Percentiles rank a stretch among this genome's conserved stretches.
These are phyloP conservation scores for Scheffersomyces stipitis DNA, from an alignment of 805 yeast species.

Conservation along the genomic window DNA sequence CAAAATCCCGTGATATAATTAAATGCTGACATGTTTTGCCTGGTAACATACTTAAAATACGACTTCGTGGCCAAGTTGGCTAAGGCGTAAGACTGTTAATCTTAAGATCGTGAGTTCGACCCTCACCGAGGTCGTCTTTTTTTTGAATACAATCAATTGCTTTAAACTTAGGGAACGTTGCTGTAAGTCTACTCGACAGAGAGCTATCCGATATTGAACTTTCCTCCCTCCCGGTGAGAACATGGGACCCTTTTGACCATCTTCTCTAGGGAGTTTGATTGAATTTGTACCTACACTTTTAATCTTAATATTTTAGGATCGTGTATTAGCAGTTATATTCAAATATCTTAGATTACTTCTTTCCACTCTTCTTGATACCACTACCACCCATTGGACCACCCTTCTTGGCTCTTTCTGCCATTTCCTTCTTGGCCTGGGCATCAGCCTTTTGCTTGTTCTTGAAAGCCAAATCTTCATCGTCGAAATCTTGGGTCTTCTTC, in stretches of 20 bases:
- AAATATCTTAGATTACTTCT: conserved; percentile 13
- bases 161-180: too few relatives aligned
- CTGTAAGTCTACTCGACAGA: too few relatives aligned
- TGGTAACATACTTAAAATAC: too few relatives aligned
- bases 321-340: too few relatives aligned
- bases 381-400: conserved; percentile 94
- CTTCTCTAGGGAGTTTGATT: too few relatives aligned
- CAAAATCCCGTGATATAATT: too few relatives aligned
- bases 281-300: too few relatives aligned
- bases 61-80: neutral
- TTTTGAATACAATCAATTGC: neutral
- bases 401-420: conserved; percentile 81
- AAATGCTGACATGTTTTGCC: too few relatives aligned
- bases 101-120: neutral
- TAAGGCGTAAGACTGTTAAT: neutral
- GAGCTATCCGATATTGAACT: too few relatives aligned
- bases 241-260: too few relatives aligned
- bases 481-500: conserved; percentile 72
- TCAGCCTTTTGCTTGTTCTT: conserved; percentile 94
- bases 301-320: too few relatives aligned
- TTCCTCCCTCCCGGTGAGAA: too few relatives aligned
- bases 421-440: conserved; percentile 87
- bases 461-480: conserved; percentile 88
- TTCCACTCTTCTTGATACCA: conserved; percentile 87
- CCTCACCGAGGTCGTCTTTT: neutral